Conservation (phyloP, 306 rosid genomes). For the Citrullus colocynthis region DNA sequence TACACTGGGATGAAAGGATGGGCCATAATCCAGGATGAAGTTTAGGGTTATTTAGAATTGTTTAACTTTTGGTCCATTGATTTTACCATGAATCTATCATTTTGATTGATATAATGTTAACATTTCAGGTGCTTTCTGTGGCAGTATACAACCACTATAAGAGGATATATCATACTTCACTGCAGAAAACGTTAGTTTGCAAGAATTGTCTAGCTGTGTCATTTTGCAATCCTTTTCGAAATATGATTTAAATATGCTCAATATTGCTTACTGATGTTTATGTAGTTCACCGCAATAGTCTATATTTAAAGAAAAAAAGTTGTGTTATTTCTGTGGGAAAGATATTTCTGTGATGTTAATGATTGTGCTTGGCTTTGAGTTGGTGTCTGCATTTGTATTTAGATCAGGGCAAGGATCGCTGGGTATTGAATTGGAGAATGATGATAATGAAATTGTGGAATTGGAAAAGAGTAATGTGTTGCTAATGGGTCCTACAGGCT, state of each 20-base stretch:
- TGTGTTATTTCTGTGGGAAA: not conserved
- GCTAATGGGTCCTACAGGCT: constrained; percentile 66
- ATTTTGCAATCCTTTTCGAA: not conserved
- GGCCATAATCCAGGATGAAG: not conserved
- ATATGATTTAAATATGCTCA: not conserved
- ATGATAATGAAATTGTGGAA: constrained; percentile 35
- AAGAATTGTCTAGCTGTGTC: not conserved
- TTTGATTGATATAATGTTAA: not conserved
- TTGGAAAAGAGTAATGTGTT: constrained; percentile 57
- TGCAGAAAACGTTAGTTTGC: constrained; percentile 18
- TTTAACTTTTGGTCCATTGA: not conserved
- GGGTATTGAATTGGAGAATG: constrained; percentile 10
- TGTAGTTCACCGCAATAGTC: not conserved
- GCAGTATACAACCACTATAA: constrained; percentile 70
- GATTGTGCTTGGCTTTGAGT: constrained; percentile 5
- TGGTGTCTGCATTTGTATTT: not conserved
- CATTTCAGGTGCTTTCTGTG: constrained; percentile 54
- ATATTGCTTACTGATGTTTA: not conserved
- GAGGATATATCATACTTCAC: constrained; percentile 34
- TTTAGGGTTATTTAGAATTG: not conserved
- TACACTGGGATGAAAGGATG: not conserved
- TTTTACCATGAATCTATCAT: not conserved
- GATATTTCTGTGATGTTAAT: not conserved
- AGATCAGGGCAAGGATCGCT: constrained; percentile 11
- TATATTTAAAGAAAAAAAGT: not conserved